phyloP scores from a whole-genome alignment of 257 asterid species.

The Ehretia macrophylla region DNA sequence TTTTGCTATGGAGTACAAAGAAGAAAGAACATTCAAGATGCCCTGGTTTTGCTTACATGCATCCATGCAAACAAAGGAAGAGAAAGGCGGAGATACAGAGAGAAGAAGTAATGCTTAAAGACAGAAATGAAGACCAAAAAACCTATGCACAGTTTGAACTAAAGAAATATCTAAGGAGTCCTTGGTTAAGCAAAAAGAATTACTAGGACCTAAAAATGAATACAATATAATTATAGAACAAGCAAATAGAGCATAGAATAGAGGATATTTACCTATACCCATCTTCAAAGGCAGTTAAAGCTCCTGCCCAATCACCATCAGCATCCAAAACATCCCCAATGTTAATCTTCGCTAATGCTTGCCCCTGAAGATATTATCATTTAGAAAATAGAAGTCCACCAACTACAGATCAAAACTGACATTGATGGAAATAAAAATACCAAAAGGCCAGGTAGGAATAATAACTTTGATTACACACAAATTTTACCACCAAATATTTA shows the following conservation, averaged over 20 bases:
- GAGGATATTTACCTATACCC: constrained; percentile 59
- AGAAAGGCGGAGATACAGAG: no score
- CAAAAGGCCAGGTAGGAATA: background rate
- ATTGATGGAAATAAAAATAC: constrained; percentile 10
- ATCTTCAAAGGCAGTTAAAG: constrained; percentile 70
- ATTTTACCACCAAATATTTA: background rate
- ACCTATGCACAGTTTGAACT: no score
- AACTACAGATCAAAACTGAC: constrained; percentile 1
- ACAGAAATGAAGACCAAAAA: no score
- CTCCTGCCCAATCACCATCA: constrained; percentile 61
- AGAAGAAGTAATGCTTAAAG: no score
- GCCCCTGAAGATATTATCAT: constrained; percentile 61
- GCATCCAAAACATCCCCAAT: constrained; percentile 77
- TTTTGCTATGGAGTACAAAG: no score
- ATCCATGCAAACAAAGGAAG: no score
- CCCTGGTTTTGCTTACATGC: no score
- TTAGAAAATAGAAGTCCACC: constrained; percentile 12
- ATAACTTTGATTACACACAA: constrained; percentile 14
- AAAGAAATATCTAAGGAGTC: background rate
- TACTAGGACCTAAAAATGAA: background rate
- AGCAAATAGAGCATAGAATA: background rate
- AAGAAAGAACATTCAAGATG: no score
- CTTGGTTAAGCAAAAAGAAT: no score
- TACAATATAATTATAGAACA: background rate
- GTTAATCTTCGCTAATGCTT: constrained; percentile 78